Conservation (phyloP, 805 yeast genomes). For the Candida qinlingensis region DNA sequence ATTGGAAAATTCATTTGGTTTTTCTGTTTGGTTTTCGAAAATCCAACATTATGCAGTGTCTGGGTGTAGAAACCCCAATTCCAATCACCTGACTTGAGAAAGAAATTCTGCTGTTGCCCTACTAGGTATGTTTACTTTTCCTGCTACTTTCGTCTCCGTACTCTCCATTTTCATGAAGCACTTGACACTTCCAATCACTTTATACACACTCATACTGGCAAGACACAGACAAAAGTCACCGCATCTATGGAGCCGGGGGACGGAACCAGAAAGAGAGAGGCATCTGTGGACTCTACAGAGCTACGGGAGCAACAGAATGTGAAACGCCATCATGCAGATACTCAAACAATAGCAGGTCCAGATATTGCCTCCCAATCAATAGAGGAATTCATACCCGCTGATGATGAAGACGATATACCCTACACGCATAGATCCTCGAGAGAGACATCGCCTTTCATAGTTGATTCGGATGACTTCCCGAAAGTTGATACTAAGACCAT, state of each 20-base stretch:
- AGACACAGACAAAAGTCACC: too few species aligned
- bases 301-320: neutral
- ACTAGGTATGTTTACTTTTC: neutral
- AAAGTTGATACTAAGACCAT: constrained; percentile 3
- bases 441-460: constrained; percentile 19
- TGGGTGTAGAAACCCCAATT: neutral
- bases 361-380: neutral
- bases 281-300: neutral
- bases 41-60: neutral
- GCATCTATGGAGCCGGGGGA: too few species aligned
- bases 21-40: neutral
- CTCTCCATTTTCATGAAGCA: too few species aligned
- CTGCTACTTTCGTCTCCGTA: too few species aligned
- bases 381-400: constrained; percentile 6
- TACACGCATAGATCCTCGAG: constrained; percentile 21
- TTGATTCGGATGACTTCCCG: constrained; percentile 11
- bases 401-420: constrained; percentile 25
- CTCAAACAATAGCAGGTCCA: neutral
- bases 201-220: too few species aligned
- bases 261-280: neutral
- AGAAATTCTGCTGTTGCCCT: neutral
- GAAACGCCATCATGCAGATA: neutral
- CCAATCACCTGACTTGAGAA: neutral
- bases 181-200: too few species aligned
- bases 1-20: neutral